Evolutionary conservation across 352 stramenopile species (phyloP).

Genomic region (Globisporangium polare): DNA sequence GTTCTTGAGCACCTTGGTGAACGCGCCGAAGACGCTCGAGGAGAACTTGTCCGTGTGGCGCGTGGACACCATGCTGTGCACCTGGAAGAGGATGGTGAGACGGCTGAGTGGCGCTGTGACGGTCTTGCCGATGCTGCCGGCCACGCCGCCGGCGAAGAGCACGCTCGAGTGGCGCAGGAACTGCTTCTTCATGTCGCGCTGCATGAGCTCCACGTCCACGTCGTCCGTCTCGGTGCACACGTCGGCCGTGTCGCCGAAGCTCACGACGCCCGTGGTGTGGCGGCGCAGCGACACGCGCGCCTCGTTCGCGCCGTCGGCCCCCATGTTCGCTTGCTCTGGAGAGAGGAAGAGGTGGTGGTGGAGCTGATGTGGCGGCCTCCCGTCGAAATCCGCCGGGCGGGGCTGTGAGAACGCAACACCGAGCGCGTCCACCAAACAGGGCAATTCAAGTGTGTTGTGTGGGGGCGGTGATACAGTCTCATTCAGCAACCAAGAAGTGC

Average conservation of each 20-base stretch:
- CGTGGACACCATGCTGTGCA: conserved; percentile 94
- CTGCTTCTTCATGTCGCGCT: conserved; percentile 65
- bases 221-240: conserved; percentile 78
- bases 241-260: conserved; percentile 71
- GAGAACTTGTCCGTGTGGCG: conserved; percentile 83
- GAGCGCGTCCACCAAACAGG: conserved; percentile 3
- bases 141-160: conserved; percentile 88
- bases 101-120: conserved; percentile 93
- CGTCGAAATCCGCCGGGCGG: conserved; percentile 3
- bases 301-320: conserved; percentile 14
- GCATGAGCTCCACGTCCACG: conserved; percentile 71
- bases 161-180: conserved; percentile 74
- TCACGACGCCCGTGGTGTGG: conserved; percentile 80
- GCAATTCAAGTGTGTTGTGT: background rate
- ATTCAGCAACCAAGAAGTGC: no score
- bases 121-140: conserved; percentile 95
- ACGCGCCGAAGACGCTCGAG: conserved; percentile 59
- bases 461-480: background rate
- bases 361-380: background rate
- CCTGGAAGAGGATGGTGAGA: conserved; percentile 96
- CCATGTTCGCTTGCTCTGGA: conserved; percentile 8
- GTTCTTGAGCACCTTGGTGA: conserved; percentile 92
- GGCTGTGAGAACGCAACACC: conserved; percentile 2
- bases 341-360: background rate
- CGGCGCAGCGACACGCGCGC: conserved; percentile 54